phyloP scores from a whole-genome alignment of 768 basidiomycete species.

The Agaricus sinodeliciosus region DNA sequence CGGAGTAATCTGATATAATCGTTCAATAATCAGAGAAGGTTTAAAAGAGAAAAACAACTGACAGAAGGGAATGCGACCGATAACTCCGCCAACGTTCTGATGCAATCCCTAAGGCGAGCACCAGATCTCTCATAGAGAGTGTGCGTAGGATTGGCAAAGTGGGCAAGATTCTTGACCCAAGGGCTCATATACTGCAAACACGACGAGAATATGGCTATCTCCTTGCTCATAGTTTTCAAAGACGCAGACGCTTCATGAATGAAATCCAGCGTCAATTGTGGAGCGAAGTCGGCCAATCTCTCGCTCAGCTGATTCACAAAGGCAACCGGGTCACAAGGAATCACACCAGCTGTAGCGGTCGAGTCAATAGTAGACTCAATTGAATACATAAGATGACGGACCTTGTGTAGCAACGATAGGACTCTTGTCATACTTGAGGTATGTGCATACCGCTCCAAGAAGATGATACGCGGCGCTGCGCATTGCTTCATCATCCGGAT shows the following conservation, averaged over 20 bases:
- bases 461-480: conserved; percentile 76
- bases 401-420: conserved; percentile 68
- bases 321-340: conserved; percentile 58
- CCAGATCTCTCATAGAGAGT: conserved; percentile 67
- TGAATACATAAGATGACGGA: conserved; percentile 16
- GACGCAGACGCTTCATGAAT: conserved; percentile 75
- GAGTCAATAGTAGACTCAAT: background rate
- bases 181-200: conserved; percentile 82
- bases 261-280: conserved; percentile 83
- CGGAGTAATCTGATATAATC: conserved; percentile 45
- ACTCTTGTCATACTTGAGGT: conserved; percentile 70
- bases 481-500: conserved; percentile 68
- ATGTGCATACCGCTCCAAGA: conserved; percentile 67
- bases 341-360: conserved; percentile 48
- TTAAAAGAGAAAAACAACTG: conserved; percentile 11
- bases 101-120: conserved; percentile 70
- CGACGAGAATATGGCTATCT: conserved; percentile 51
- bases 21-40: conserved; percentile 1
- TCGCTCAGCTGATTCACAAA: conserved; percentile 67
- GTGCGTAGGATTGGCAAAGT: conserved; percentile 64
- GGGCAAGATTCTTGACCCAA: conserved; percentile 78
- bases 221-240: conserved; percentile 45
- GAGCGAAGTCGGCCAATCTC: conserved; percentile 63
- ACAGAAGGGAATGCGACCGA: conserved; percentile 73
- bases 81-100: conserved; percentile 72